Evolutionary conservation across 2,329 filamentous ascomycete species (phyloP), one percentile per base, ranked within the genome.

Genomic region (Aspergillus calidoustus): DNA sequence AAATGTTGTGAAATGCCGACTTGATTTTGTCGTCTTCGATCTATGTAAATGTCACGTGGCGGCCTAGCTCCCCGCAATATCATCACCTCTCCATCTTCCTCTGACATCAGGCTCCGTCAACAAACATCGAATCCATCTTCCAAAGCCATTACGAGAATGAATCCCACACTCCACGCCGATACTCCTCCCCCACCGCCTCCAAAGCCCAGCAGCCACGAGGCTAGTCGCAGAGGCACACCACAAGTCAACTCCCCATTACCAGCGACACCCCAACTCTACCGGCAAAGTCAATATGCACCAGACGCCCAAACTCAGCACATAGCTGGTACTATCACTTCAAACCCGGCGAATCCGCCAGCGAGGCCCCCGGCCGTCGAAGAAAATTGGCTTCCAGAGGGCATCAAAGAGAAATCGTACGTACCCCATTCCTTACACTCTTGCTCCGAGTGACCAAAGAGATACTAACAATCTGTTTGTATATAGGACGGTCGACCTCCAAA

Each of bases 321-420:
- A 15, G 11, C 41, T 28, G 11, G 41, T 28, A 63, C 63, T 4
- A 41, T 59, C 25, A 7, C 43, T 25, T 57, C 63, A 22, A 65
- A n/a, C 49, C 66, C 53, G 28, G 19, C 52, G 1, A 61, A 64
- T 34, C 22, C 60, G 64, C 62, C 65, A 3, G 69, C 71, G 1
- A 67, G 72, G 19, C 74, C 74, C 5, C 76, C 78, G 15, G 65
- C 69, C 66, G 47, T 88, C 22, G 87, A 91, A 56, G 85, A 88
- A 65, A 71, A 74, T 38, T 97, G 93, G 93, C 82, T 97, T 3
- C 93, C 93, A 1, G 85, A 86, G 63, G 80, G 87, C 13, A 80
- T 97, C 2, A 86, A 91, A 71, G 91, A 95, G 71, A 96, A 95
- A 81, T 89, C 91, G 92, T 96, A 81, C 66, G 86, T 66, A 25